Conservation (phyloP, 2,329 filamentous ascomycete genomes). For the Lachnellula hyalina region DNA sequence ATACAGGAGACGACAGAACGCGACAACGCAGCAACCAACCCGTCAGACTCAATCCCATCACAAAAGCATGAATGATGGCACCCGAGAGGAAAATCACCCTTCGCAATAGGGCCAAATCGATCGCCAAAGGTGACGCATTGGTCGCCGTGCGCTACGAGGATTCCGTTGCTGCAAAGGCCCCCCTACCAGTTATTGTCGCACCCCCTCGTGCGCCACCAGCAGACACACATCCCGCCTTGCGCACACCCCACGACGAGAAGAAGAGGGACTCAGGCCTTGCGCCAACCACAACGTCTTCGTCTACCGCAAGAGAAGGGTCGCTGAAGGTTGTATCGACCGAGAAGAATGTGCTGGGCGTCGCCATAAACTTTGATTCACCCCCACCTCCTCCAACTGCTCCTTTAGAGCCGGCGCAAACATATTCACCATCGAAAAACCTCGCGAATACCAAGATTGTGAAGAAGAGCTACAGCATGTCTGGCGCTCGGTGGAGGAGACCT, state of each 20-base stretch:
- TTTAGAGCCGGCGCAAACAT: neutral
- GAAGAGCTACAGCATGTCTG: slow-evolving; percentile 15
- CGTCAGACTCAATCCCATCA: neutral
- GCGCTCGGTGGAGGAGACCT: slow-evolving; percentile 17
- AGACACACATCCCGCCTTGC: slow-evolving; percentile 28
- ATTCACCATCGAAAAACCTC: neutral
- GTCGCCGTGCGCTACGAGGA: slow-evolving; percentile 58
- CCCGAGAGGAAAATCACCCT: slow-evolving; percentile 1
- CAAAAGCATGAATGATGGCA: slow-evolving; percentile 9
- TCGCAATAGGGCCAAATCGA: slow-evolving; percentile 6
- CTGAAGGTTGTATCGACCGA: slow-evolving; percentile 23
- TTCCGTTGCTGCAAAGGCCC: slow-evolving; percentile 51
- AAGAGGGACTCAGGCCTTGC: slow-evolving; percentile 54
- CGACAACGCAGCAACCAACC: neutral
- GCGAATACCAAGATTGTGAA: slow-evolving; percentile 4
- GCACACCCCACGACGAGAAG: slow-evolving; percentile 33
- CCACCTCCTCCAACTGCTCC: neutral
- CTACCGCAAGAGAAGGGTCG: slow-evolving; percentile 38
- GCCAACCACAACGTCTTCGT: slow-evolving; percentile 37
- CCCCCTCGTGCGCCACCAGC: slow-evolving; percentile 25
- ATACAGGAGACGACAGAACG: neutral
- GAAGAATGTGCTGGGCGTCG: slow-evolving; percentile 19
- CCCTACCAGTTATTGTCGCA: slow-evolving; percentile 40
- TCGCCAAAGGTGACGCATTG: slow-evolving; percentile 29
- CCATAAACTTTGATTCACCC: slow-evolving; percentile 23